Evolutionary conservation across 495 filamentous ascomycete genomes (phyloP).

Genomic region (Jackrogersella multiformis): DNA sequence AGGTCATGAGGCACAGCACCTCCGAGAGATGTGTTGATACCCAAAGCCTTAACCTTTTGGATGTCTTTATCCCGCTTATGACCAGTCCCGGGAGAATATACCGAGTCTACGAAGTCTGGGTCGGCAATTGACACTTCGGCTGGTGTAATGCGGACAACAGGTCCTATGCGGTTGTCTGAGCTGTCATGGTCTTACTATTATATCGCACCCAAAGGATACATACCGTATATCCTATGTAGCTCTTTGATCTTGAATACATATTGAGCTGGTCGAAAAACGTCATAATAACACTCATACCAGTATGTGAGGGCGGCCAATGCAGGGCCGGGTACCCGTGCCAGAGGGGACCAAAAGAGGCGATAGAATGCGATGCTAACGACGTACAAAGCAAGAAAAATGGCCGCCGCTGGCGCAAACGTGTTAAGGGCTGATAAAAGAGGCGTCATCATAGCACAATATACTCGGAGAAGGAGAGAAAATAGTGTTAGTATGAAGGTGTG

Average conservation of each 20-base stretch:
- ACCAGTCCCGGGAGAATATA: slow-evolving; percentile 45
- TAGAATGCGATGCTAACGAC: too few species aligned
- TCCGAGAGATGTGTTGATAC: slow-evolving; percentile 20
- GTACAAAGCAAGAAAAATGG: too few species aligned
- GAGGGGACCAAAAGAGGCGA: slow-evolving; percentile 55
- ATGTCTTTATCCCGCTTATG: slow-evolving; percentile 40
- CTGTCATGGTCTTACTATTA: slow-evolving; percentile 3
- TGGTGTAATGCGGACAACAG: slow-evolving; percentile 53
- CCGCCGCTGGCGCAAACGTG: too few species aligned
- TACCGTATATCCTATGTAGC: slow-evolving; percentile 62
- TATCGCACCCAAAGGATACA: slow-evolving; percentile 23
- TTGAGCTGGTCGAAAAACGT: slow-evolving; percentile 51
- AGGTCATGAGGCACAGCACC: slow-evolving; percentile 43
- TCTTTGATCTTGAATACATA: slow-evolving; percentile 55
- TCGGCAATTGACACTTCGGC: slow-evolving; percentile 52
- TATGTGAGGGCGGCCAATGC: slow-evolving; percentile 57
- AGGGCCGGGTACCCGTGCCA: slow-evolving; percentile 57
- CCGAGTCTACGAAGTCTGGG: slow-evolving; percentile 45
- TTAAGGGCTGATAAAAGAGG: too few species aligned
- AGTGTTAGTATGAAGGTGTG: too few species aligned
- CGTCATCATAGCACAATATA: too few species aligned
- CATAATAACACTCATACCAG: slow-evolving; percentile 61
- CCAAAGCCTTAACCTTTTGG: slow-evolving; percentile 22
- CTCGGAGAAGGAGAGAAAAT: too few species aligned
- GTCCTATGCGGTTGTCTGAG: slow-evolving; percentile 40